Base-by-base conservation (phyloP, 306 rosid species). In the Luffa acutangula region DNA sequence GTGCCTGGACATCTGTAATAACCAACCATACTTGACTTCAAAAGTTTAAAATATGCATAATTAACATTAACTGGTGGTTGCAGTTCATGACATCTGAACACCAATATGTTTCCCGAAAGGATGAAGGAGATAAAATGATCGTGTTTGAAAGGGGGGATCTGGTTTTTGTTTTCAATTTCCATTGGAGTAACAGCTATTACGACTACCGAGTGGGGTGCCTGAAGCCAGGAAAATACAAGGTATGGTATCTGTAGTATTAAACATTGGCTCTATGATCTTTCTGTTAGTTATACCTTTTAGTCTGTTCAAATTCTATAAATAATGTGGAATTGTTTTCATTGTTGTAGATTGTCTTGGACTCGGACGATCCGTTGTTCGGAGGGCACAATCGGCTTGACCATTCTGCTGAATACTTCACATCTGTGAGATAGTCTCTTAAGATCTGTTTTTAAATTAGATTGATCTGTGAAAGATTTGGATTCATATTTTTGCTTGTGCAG, bases 51-150 rank as follows among this genome's bases (percentile, higher is more conserved):
- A 54, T 56, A 21, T 62, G 48, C 36, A 52, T 41, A 17, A 62
- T 51, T 81, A 69, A 25, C 81, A 84, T 84, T 17, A 3, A 53
- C 6, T 82, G 36, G 63, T 83, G 76, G 80, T 63, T 87, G 87
- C 96, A 96, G 99, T 96, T 96, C 90, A 91, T 96, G 99, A 89
- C 91, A 83, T 84, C 96, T 76, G 90, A 89, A 79, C 96, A 96
- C 86, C 96, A 84, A 84, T 91, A 91, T 77, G 89, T 93, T 79
- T 93, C 98, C 17, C 89, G 93, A 51, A 88, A 90, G 87, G 84
- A 89, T 78, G 99, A 96, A 82, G 87, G 89, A 62, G 98, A 93
- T 80, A 91, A 17, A 82, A 31, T 91, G 34, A 88, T 91, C 42
- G 87, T 93, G 78, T 93, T 93, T 25, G 99, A 96, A 88, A 93